A percentile compares a stretch with the other conserved stretches of the same genome.
phyloP scores from a whole-genome alignment of 2,329 filamentous ascomycete species.

The Pestalotiopsis fici region DNA sequence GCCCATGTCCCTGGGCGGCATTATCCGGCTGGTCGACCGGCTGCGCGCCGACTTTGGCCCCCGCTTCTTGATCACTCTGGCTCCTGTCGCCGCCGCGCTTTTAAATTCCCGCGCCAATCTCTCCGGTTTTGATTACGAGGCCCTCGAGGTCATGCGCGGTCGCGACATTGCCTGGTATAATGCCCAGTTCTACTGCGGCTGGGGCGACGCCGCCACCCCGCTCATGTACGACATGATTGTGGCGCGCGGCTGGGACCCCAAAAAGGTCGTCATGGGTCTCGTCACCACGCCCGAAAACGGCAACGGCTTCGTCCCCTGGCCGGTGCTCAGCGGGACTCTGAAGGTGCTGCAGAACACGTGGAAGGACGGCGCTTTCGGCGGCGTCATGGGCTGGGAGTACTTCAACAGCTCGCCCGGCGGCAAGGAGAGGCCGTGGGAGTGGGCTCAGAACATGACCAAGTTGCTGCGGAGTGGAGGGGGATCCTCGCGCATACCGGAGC shows the following conservation, averaged over 20 bases:
- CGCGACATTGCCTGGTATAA: constrained; percentile 77
- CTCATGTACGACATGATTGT: constrained; percentile 47
- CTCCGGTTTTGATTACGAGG: constrained; percentile 74
- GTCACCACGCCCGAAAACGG: constrained; percentile 76
- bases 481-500: not conserved
- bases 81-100: constrained; percentile 75
- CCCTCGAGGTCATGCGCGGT: constrained; percentile 66
- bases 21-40: constrained; percentile 64
- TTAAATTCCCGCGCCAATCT: constrained; percentile 64
- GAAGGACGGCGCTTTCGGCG: constrained; percentile 68
- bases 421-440: constrained; percentile 65
- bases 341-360: constrained; percentile 46
- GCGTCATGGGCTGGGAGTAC: constrained; percentile 87
- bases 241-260: constrained; percentile 63
- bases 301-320: constrained; percentile 62
- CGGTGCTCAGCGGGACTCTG: constrained; percentile 57
- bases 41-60: constrained; percentile 67
- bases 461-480: constrained; percentile 21
- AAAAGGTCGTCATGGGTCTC: constrained; percentile 72
- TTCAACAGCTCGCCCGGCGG: constrained; percentile 71
- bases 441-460: constrained; percentile 66
- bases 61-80: constrained; percentile 72
- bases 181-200: constrained; percentile 82
- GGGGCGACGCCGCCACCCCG: constrained; percentile 65
- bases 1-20: constrained; percentile 62